phyloP scores from a whole-genome alignment of 176 grass and related monocot species.

The Lolium perenne region DNA sequence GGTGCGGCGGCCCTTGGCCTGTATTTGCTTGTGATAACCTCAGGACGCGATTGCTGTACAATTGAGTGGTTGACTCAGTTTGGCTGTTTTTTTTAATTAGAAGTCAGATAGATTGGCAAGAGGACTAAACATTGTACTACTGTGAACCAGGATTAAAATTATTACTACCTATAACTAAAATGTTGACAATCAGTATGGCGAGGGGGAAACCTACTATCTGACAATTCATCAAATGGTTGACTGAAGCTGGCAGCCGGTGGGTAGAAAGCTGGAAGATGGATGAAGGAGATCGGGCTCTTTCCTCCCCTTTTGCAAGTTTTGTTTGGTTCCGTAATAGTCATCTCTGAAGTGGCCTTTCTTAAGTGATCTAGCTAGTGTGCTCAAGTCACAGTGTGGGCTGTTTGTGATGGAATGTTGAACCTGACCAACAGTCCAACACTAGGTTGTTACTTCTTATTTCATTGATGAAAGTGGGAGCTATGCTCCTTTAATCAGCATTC shows the following conservation, averaged over 20 bases:
- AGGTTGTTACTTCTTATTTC: not conserved
- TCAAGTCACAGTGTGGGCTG: not conserved
- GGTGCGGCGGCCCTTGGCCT: slow-evolving; percentile 40
- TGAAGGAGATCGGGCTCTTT: not conserved
- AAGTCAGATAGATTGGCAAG: no score
- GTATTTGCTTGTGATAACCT: not conserved
- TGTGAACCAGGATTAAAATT: no score
- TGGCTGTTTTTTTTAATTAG: no score
- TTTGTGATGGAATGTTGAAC: not conserved
- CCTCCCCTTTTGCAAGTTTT: not conserved
- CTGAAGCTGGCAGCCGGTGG: no score
- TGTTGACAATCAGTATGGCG: not conserved
- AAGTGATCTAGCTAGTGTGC: not conserved
- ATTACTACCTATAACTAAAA: not conserved
- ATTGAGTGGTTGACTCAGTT: no score
- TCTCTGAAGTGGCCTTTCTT: not conserved
- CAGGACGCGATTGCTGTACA: not conserved
- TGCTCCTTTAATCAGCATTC: not conserved
- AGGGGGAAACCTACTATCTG: not conserved
- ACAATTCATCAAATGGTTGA: not conserved
- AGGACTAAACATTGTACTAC: no score
- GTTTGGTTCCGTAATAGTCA: not conserved
- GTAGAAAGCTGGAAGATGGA: not conserved
- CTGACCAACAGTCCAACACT: not conserved
- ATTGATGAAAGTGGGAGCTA: not conserved